Conservation (phyloP, 1,284 basidiomycete genomes). For the Rhodofomes roseus region DNA sequence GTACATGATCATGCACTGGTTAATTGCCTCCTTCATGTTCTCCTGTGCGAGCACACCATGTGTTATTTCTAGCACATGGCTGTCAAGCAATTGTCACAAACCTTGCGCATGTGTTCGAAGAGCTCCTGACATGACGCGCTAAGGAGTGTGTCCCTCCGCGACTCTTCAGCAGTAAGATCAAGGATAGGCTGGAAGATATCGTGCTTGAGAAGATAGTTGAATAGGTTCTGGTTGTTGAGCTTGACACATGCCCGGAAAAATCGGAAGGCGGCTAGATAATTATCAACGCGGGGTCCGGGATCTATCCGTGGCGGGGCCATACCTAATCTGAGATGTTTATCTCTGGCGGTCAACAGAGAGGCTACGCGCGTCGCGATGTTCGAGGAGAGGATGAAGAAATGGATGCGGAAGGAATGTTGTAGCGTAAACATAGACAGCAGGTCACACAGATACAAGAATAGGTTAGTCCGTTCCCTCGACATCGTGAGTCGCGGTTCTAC, state of each 20-base stretch:
- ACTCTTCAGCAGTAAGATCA: conserved; percentile 79
- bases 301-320: conserved; percentile 23
- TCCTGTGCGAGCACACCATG: conserved; percentile 49
- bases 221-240: conserved; percentile 84
- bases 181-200: conserved; percentile 83
- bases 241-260: conserved; percentile 88
- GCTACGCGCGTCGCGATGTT: conserved; percentile 72
- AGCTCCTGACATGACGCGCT: conserved; percentile 95
- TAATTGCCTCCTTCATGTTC: conserved; percentile 82
- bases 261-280: conserved; percentile 73
- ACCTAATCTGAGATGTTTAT: conserved; percentile 93
- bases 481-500: conserved; percentile 52
- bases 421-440: conserved; percentile 85
- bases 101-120: conserved; percentile 87
- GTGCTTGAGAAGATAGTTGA: conserved; percentile 82
- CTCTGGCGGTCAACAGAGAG: conserved; percentile 75
- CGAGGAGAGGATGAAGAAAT: conserved; percentile 85
- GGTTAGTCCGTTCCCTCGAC: conserved; percentile 70
- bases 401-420: conserved; percentile 88
- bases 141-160: conserved; percentile 85
- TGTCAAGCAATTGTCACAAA: conserved; percentile 32
- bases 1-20: conserved; percentile 80
- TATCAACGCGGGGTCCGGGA: conserved; percentile 5
- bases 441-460: conserved; percentile 85
- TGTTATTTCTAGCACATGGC: conserved; percentile 5